Conservation (phyloP, 805 yeast genomes). For the Yamadazyma sp. region DNA sequence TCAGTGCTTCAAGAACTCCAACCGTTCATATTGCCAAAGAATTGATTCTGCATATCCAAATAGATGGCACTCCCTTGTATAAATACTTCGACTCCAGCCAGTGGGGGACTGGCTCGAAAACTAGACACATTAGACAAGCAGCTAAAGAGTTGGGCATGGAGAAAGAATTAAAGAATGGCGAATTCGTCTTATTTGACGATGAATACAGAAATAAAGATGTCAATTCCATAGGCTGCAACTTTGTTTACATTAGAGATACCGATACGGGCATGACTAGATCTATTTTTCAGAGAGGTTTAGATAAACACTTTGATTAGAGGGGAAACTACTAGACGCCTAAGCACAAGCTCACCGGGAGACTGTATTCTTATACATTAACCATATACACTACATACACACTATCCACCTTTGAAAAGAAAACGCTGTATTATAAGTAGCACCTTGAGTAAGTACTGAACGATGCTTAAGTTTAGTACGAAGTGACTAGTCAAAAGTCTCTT, state of each 20-base stretch:
- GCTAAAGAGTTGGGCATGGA: conserved; percentile 48
- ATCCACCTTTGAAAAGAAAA: neutral
- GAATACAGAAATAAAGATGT: conserved; percentile 79
- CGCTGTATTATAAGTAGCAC: conserved; percentile 2
- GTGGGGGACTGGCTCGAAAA: conserved; percentile 69
- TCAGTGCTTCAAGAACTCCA: conserved; percentile 78
- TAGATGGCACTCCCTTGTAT: conserved; percentile 52
- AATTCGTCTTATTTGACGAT: conserved; percentile 66
- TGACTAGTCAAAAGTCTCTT: conserved; percentile 24
- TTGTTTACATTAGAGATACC: conserved; percentile 62
- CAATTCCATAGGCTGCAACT: conserved; percentile 64
- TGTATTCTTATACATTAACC: too few species aligned
- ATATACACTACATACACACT: too few species aligned
- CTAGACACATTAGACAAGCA: conserved; percentile 53
- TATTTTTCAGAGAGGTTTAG: conserved; percentile 48
- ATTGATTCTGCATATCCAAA: conserved; percentile 51
- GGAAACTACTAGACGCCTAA: too few species aligned
- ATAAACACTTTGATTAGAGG: conserved; percentile 27
- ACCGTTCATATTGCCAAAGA: conserved; percentile 76
- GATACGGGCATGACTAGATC: conserved; percentile 55
- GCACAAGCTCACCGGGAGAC: too few species aligned
- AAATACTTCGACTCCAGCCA: conserved; percentile 56
- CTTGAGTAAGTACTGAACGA: conserved; percentile 16
- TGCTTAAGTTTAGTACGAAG: conserved; percentile 20
- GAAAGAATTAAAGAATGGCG: conserved; percentile 44